phyloP scores from a whole-genome alignment of 768 basidiomycete species.

The Agrocybe praecox region DNA sequence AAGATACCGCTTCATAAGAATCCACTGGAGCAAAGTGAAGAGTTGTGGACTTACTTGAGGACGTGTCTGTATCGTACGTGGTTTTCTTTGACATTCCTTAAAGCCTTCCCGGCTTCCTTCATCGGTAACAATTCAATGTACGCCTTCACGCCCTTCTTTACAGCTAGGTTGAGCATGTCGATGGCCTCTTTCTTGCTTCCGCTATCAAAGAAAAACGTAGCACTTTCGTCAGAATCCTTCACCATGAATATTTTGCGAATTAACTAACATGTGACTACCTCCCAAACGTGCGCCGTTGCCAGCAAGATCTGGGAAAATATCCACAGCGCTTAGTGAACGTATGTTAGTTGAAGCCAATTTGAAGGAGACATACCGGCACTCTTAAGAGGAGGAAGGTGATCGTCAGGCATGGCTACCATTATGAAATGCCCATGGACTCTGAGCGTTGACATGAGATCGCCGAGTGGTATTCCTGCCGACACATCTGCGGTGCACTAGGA shows the following conservation, averaged over 20 bases:
- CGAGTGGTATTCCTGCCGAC: conserved; percentile 28
- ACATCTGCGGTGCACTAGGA: conserved; percentile 30
- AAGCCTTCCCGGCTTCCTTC: conserved; percentile 46
- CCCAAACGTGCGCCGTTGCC: conserved; percentile 27
- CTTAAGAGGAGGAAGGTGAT: conserved; percentile 36
- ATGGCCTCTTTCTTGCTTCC: conserved; percentile 59
- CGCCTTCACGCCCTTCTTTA: conserved; percentile 51
- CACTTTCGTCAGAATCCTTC: conserved; percentile 10
- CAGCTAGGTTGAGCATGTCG: conserved; percentile 62
- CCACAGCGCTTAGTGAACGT: too few species aligned
- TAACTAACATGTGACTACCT: conserved; percentile 30
- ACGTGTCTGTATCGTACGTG: conserved; percentile 59
- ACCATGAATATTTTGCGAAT: background rate
- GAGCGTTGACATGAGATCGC: conserved; percentile 43
- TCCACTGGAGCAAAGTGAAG: background rate
- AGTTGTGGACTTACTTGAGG: conserved; percentile 30
- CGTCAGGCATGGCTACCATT: conserved; percentile 59
- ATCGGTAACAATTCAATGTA: conserved; percentile 48
- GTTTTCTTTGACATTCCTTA: conserved; percentile 47
- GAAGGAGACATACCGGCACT: conserved; percentile 25
- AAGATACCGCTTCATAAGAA: too few species aligned
- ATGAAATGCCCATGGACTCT: conserved; percentile 56
- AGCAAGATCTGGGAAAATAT: conserved; percentile 21
- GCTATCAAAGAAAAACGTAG: conserved; percentile 38
- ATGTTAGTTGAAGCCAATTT: too few species aligned